Evolutionary conservation across 2,329 filamentous ascomycete genomes (phyloP).

Genomic region (Colletotrichum agaves): DNA sequence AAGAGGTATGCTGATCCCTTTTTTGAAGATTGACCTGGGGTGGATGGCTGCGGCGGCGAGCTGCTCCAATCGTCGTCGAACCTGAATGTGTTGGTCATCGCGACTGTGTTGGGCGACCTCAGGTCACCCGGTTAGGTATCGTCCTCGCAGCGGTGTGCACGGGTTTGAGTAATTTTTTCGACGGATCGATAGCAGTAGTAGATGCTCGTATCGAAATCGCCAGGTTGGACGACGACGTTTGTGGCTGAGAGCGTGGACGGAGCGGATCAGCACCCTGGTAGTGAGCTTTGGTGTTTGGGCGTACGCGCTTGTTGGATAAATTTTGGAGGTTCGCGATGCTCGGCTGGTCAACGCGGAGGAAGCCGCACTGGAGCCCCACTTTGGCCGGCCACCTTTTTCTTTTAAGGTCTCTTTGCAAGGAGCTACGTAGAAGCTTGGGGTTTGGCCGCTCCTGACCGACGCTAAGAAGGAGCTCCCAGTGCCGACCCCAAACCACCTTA

Average conservation of each 20-base stretch:
- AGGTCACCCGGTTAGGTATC: constrained; percentile 28
- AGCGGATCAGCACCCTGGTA: constrained; percentile 12
- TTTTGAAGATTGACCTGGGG: constrained; percentile 49
- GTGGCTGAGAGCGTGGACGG: background rate
- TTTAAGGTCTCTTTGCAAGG: background rate
- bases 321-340: constrained; percentile 39
- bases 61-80: constrained; percentile 54
- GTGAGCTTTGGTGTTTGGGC: constrained; percentile 18
- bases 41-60: constrained; percentile 59
- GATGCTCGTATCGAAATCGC: background rate
- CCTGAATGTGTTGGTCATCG: constrained; percentile 55
- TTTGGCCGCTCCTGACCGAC: background rate
- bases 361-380: constrained; percentile 22
- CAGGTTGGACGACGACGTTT: background rate
- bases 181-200: background rate
- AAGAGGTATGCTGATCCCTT: constrained; percentile 48
- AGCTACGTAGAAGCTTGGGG: background rate
- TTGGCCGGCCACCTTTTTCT: background rate
- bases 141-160: constrained; percentile 8
- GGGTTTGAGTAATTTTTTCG: background rate
- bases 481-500: too few species aligned
- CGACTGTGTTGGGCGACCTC: constrained; percentile 37
- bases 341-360: constrained; percentile 32
- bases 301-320: constrained; percentile 37
- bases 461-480: background rate